Evolutionary conservation across 495 filamentous ascomycete genomes (phyloP).

Genomic region (Lasiosphaeria miniovina): DNA sequence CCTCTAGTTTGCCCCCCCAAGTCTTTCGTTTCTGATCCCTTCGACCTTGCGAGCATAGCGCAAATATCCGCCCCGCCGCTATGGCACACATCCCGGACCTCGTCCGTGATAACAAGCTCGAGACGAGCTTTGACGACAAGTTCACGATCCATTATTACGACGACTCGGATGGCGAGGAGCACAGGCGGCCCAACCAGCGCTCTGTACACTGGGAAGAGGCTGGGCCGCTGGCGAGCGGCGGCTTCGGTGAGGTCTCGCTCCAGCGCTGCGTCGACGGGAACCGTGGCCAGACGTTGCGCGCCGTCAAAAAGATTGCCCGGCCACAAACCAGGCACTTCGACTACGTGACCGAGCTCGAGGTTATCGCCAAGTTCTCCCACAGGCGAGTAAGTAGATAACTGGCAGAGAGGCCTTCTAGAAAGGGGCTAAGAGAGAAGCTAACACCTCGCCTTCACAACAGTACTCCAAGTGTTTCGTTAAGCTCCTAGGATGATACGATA

Average conservation of each 20-base stretch:
- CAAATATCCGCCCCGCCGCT: too few relatives aligned
- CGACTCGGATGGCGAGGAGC: not conserved
- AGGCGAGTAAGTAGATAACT: not conserved
- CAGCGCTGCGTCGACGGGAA: not conserved
- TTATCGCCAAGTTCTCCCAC: not conserved
- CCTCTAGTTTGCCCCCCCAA: too few relatives aligned
- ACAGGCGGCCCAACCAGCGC: too few relatives aligned
- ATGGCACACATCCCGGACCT: too few relatives aligned
- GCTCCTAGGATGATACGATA: not conserved
- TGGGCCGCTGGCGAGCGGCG: not conserved
- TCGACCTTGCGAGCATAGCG: too few relatives aligned
- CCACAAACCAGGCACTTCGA: not conserved
- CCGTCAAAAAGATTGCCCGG: not conserved
- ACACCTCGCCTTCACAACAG: not conserved
- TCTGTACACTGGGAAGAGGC: not conserved
- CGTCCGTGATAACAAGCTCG: not conserved
- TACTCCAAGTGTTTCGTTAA: not conserved
- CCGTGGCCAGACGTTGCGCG: not conserved
- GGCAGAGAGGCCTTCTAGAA: not conserved
- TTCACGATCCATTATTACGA: not conserved
- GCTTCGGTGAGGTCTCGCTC: not conserved
- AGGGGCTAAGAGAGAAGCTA: not conserved
- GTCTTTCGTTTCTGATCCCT: too few relatives aligned
- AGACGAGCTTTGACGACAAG: not conserved
- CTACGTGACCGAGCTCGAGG: not conserved